Percentiles rank a stretch among this genome's conserved stretches.
Evolutionary conservation across 352 stramenopile genomes (phyloP).

Genomic region (Globisporangium irregulare): DNA sequence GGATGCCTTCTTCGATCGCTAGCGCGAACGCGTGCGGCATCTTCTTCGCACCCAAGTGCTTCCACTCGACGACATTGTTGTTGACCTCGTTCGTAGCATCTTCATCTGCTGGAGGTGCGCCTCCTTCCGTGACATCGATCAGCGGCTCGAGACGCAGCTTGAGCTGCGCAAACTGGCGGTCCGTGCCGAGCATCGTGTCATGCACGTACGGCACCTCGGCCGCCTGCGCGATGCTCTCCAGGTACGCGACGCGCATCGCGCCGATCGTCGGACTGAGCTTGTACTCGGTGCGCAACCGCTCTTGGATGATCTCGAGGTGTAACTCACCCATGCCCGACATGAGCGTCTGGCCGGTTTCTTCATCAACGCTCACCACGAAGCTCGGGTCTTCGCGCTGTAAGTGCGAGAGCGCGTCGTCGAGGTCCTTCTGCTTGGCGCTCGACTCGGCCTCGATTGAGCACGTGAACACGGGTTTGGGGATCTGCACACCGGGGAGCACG

Average conservation of each 20-base stretch:
- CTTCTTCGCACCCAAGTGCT: slow-evolving; percentile 43
- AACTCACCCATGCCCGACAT: slow-evolving; percentile 96
- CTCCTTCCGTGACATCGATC: slow-evolving; percentile 30
- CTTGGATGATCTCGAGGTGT: slow-evolving; percentile 92
- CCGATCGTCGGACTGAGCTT: slow-evolving; percentile 83
- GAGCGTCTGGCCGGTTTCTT: slow-evolving; percentile 97
- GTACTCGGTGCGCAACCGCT: slow-evolving; percentile 89
- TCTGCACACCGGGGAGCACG: slow-evolving; percentile 58
- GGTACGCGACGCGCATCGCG: slow-evolving; percentile 88
- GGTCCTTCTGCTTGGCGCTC: slow-evolving; percentile 77
- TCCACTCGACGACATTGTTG: slow-evolving; percentile 62
- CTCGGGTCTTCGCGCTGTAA: slow-evolving; percentile 95
- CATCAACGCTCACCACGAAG: slow-evolving; percentile 93
- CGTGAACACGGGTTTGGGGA: slow-evolving; percentile 88
- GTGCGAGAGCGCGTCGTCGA: slow-evolving; percentile 79
- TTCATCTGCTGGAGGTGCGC: slow-evolving; percentile 17
- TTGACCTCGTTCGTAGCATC: slow-evolving; percentile 22
- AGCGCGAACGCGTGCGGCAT: slow-evolving; percentile 62
- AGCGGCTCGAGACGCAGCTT: slow-evolving; percentile 46
- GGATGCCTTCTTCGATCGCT: slow-evolving; percentile 68
- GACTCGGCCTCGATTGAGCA: slow-evolving; percentile 89
- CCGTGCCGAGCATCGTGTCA: slow-evolving; percentile 64
- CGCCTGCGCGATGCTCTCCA: slow-evolving; percentile 74
- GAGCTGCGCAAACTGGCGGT: slow-evolving; percentile 73
- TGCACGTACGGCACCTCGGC: slow-evolving; percentile 45